Base-by-base conservation (phyloP, 495 filamentous ascomycete species). In the Aspergillus sclerotioniger region DNA sequence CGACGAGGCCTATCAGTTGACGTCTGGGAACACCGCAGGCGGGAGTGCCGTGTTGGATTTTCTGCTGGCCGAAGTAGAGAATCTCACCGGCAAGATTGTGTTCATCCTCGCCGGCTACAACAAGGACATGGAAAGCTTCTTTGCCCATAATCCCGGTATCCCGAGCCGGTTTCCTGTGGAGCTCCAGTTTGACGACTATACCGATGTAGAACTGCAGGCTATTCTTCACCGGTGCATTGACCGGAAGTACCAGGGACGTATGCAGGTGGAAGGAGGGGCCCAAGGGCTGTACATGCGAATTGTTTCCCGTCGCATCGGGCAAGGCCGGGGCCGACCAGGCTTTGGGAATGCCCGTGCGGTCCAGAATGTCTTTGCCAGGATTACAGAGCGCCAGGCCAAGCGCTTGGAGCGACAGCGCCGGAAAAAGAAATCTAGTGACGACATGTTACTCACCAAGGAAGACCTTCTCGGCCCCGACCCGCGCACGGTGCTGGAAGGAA, bases 101-200 rank as follows among this genome's bases (percentile, higher is more conserved):
- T 87, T 95, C 56, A 80, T 95, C 13, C 76, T 92, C 5, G 89
- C 90, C 0, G 90, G 90, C 1, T 93, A 93, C 81, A 81, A 52
- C 47, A 84, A 84, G 54, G 74, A 87, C 54, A 95, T 95, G 90
- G 89, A 93, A 66, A 77, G 76, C 9, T 90, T 95, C 70, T 91
- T 90, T 52, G 81, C 79, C 0, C 88, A 92, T 59, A 93, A 92
- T 55, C 87, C 86, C 1, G 89, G 90, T 1, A 68, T 94, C 8
- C 73, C 82, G 0, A 91, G 88, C 60, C 85, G 90, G 0, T 82
- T 94, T 55, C 90, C 90, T 0, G 71, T 84, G 39, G 67, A 76
- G 16, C 62, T 93, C 20, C 73, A 80, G 20, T 93, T 93, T 59
- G 66, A 80, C 0, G 90, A 93, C 58, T 92, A 90, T 60, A 69